These are phyloP conservation scores for Lentinula lateritia DNA, from an alignment of 768 basidiomycete genomes.

Conservation along the genomic window DNA sequence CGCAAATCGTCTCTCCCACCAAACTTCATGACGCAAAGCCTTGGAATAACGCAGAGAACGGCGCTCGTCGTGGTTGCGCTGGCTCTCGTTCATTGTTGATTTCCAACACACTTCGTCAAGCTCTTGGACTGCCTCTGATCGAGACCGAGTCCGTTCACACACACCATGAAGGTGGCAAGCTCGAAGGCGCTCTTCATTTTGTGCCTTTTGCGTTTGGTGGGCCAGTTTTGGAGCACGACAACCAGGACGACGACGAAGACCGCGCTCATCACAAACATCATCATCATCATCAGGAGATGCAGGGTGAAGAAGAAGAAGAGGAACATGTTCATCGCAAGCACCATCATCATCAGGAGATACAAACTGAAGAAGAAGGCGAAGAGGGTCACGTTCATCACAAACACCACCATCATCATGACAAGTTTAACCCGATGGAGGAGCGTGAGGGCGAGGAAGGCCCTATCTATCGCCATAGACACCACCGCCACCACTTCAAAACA, in stretches of 20 bases:
- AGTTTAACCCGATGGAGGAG: slow-evolving; percentile 4
- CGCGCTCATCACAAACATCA: slow-evolving; percentile 25
- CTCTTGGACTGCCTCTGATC: slow-evolving; percentile 49
- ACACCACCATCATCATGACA: not conserved
- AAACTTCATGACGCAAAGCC: not conserved
- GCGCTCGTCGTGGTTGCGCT: not conserved
- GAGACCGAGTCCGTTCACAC: slow-evolving; percentile 15
- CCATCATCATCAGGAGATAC: slow-evolving; percentile 26
- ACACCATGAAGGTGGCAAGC: slow-evolving; percentile 6
- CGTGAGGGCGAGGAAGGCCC: not conserved
- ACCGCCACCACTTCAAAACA: slow-evolving; percentile 20
- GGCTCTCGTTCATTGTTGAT: not conserved
- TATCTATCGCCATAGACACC: slow-evolving; percentile 15
- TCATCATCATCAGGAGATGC: slow-evolving; percentile 25
- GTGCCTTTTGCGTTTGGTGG: slow-evolving; percentile 4
- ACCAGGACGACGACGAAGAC: not conserved
- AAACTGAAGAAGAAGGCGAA: slow-evolving; percentile 11
- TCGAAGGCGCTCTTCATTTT: slow-evolving; percentile 9
- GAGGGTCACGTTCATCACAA: not conserved
- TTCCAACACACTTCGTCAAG: slow-evolving; percentile 50
- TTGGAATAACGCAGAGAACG: not conserved
- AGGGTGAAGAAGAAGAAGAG: slow-evolving; percentile 10
- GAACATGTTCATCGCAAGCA: slow-evolving; percentile 21
- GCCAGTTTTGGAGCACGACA: slow-evolving; percentile 12
- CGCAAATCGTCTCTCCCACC: not conserved